A percentile compares a stretch with the other conserved stretches of the same genome.
These are phyloP conservation scores for Zygoascus sp. DNA, from an alignment of 1,139 yeast genomes.

Conservation along the genomic window DNA sequence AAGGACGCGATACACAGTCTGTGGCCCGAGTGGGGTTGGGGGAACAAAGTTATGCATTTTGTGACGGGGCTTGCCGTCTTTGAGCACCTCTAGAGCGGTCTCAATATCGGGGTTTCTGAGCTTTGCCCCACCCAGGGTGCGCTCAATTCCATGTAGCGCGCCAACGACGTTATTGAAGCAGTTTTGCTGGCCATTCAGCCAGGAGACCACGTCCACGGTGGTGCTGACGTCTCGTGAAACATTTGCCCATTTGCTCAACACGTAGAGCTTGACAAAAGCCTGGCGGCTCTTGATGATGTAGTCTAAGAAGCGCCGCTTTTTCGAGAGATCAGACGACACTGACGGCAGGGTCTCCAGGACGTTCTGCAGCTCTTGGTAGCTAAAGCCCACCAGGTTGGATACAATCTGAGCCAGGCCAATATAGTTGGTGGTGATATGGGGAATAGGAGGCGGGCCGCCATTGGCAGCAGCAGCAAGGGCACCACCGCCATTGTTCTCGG, in stretches of 20 bases:
- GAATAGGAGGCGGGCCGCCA: slow-evolving; percentile 41
- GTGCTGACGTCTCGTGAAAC: slow-evolving; percentile 64
- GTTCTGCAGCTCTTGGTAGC: slow-evolving; percentile 61
- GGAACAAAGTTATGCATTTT: slow-evolving; percentile 61
- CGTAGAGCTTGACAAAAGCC: slow-evolving; percentile 77
- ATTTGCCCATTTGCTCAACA: slow-evolving; percentile 81
- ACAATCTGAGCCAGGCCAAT: slow-evolving; percentile 58
- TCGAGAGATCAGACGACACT: slow-evolving; percentile 52
- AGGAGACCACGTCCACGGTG: slow-evolving; percentile 78
- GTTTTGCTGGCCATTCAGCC: slow-evolving; percentile 79
- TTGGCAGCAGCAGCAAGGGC: too few relatives aligned
- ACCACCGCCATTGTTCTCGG: not conserved
- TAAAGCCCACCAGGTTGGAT: slow-evolving; percentile 55
- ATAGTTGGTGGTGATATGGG: slow-evolving; percentile 73
- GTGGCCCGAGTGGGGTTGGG: slow-evolving; percentile 49
- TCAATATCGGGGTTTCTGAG: slow-evolving; percentile 83
- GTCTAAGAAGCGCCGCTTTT: slow-evolving; percentile 65
- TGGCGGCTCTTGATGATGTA: slow-evolving; percentile 68
- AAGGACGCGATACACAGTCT: slow-evolving; percentile 57
- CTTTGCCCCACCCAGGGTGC: slow-evolving; percentile 74
- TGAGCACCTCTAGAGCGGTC: slow-evolving; percentile 80
- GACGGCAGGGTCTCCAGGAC: slow-evolving; percentile 57
- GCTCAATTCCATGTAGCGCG: slow-evolving; percentile 57
- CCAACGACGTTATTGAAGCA: slow-evolving; percentile 59
- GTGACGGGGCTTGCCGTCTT: slow-evolving; percentile 70